phyloP scores from a whole-genome alignment of 1,139 yeast genomes.

The Magnusiomyces paraingens region DNA sequence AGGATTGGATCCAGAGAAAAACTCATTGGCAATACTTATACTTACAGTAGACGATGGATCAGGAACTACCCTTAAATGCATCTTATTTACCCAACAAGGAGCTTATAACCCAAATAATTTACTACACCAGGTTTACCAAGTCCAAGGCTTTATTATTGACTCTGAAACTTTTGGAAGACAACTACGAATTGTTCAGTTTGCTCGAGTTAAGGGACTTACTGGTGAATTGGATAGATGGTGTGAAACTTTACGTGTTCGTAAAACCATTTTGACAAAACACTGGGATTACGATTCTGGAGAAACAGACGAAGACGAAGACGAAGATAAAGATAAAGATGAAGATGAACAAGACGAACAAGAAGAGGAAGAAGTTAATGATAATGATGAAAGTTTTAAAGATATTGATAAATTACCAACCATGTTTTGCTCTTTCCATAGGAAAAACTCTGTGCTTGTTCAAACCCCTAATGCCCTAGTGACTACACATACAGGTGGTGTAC shows the following conservation, averaged over 20 bases:
- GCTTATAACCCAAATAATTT: conserved; percentile 3
- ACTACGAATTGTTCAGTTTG: conserved; percentile 15
- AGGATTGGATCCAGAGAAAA: too few species aligned
- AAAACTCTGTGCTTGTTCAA: too few species aligned
- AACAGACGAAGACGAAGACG: too few species aligned
- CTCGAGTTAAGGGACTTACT: neutral
- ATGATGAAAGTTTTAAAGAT: too few species aligned
- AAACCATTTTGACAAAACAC: conserved; percentile 18
- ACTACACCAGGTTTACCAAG: conserved; percentile 14
- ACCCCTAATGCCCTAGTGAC: too few species aligned
- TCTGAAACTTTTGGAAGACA: conserved; percentile 14
- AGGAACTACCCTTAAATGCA: conserved; percentile 9
- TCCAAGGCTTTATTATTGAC: conserved; percentile 19
- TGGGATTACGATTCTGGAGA: conserved; percentile 18
- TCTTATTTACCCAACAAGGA: conserved; percentile 10
- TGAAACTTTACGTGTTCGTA: conserved; percentile 17
- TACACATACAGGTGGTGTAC: too few species aligned
- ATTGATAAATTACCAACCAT: neutral
- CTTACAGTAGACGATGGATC: conserved; percentile 16
- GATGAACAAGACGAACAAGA: too few species aligned
- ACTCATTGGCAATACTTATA: too few species aligned
- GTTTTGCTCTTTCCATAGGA: too few species aligned
- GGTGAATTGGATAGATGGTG: conserved; percentile 16
- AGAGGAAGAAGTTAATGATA: conserved; percentile 2
- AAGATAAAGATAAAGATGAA: too few species aligned